These are phyloP conservation scores for Pseudoscleropodium purum DNA, from an alignment of 225 moss, liverwort and hornwort species.

Conservation along the genomic window DNA sequence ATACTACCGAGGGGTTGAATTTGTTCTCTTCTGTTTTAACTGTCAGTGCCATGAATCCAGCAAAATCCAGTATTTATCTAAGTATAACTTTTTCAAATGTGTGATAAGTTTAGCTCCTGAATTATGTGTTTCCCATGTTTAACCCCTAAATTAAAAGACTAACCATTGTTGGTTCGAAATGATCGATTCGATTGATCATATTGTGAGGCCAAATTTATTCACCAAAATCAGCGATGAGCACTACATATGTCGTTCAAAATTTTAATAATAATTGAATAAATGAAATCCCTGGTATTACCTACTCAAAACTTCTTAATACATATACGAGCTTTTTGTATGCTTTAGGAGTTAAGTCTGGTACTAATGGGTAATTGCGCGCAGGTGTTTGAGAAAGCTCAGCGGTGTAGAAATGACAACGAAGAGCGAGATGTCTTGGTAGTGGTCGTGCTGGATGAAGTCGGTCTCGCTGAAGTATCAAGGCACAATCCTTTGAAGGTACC, in stretches of 20 bases:
- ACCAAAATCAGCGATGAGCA: background rate
- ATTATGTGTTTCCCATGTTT: background rate
- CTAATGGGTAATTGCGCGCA: background rate
- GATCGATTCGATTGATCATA: background rate
- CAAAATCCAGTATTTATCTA: background rate
- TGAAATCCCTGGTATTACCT: background rate
- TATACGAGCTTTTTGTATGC: background rate
- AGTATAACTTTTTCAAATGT: background rate
- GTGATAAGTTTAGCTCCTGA: background rate
- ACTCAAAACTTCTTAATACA: background rate
- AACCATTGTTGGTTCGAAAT: background rate
- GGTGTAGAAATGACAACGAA: conserved; percentile 38
- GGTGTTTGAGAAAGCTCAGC: conserved; percentile 56
- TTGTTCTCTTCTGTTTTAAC: background rate
- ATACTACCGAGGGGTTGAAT: background rate
- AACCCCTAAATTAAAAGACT: background rate
- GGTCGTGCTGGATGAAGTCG: conserved; percentile 62
- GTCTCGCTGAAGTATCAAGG: conserved; percentile 52
- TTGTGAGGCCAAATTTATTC: background rate
- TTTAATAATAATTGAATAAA: background rate
- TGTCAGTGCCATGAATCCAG: background rate
- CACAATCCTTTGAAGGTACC: conserved; percentile 60
- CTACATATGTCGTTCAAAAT: background rate
- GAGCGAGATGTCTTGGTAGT: conserved; percentile 49
- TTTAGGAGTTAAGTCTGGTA: background rate